These are phyloP conservation scores for Meripilus lineatus DNA, from an alignment of 1,284 basidiomycete species.

Conservation along the genomic window DNA sequence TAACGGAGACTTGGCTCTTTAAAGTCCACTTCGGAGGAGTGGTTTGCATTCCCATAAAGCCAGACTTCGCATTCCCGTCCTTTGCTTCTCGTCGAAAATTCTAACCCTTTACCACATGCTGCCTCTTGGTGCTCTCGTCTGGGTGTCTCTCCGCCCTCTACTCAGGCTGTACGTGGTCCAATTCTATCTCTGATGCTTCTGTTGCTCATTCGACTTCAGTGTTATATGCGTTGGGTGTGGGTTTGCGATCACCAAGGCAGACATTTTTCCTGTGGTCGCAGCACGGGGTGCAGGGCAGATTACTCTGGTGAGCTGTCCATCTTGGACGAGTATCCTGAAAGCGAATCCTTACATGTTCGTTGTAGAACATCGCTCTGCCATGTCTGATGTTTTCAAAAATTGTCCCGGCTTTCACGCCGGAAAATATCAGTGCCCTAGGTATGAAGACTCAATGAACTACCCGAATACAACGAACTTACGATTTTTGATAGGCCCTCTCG, in stretches of 20 bases:
- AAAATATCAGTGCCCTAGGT: constrained; percentile 65
- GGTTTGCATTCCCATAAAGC: too few relatives aligned
- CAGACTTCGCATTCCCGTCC: too few relatives aligned
- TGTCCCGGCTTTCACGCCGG: constrained; percentile 62
- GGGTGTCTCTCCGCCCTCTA: constrained; percentile 56
- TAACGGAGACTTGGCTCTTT: too few relatives aligned
- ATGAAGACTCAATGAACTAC: constrained; percentile 17
- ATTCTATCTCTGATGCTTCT: background rate
- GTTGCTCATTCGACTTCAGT: constrained; percentile 27
- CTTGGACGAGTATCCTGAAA: background rate
- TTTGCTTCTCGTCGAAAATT: too few relatives aligned
- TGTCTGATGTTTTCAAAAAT: constrained; percentile 76
- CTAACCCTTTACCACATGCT: too few relatives aligned
- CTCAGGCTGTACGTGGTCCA: constrained; percentile 46
- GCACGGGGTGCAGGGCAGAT: constrained; percentile 57
- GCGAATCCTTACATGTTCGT: background rate
- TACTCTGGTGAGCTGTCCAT: constrained; percentile 37
- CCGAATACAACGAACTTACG: constrained; percentile 12
- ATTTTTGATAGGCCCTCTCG: constrained; percentile 55
- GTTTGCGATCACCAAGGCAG: constrained; percentile 53
- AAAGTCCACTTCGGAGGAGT: too few relatives aligned
- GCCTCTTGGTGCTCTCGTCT: constrained; percentile 40
- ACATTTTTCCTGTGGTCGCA: constrained; percentile 55
- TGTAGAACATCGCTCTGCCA: constrained; percentile 63
- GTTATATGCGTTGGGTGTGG: constrained; percentile 51